These are phyloP conservation scores for Penicillium sp. DNA, from an alignment of 2,329 filamentous ascomycete genomes.

Conservation along the genomic window DNA sequence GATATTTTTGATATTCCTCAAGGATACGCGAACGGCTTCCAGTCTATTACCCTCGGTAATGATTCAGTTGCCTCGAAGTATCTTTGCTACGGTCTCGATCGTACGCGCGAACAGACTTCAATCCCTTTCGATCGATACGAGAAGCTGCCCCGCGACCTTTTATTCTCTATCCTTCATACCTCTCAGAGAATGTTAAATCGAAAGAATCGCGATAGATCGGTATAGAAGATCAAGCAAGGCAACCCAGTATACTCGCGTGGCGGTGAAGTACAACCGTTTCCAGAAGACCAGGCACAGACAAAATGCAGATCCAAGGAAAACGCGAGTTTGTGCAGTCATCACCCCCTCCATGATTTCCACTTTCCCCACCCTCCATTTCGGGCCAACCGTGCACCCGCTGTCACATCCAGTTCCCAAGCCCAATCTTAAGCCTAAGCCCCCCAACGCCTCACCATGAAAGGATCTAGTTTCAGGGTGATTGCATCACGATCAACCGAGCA, in stretches of 20 bases:
- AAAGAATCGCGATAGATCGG: no score
- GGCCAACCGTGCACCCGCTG: conserved; percentile 15
- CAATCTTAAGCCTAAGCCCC: not conserved
- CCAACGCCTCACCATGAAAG: conserved; percentile 7
- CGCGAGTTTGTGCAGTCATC: not conserved
- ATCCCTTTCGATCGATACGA: conserved; percentile 6
- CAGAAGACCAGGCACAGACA: not conserved
- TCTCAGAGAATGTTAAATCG: not conserved
- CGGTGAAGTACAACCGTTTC: not conserved
- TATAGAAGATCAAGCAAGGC: no score
- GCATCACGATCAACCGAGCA: conserved; percentile 16
- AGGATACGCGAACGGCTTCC: conserved; percentile 7
- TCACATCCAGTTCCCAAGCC: conserved; percentile 16
- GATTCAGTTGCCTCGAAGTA: conserved; percentile 5
- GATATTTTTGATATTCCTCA: conserved; percentile 12
- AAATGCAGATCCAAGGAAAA: not conserved
- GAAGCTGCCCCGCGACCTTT: not conserved
- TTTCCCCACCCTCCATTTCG: conserved; percentile 7
- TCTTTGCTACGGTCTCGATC: conserved; percentile 11
- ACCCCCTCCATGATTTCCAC: not conserved
- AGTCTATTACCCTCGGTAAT: not conserved
- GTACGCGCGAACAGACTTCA: conserved; percentile 8
- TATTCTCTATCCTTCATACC: not conserved
- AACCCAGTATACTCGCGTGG: not conserved
- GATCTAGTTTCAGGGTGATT: conserved; percentile 22